Evolutionary conservation across 2,329 filamentous ascomycete genomes (phyloP), one percentile per base, ranked within the genome.

Genomic region (Penicillium hesseltinei): DNA sequence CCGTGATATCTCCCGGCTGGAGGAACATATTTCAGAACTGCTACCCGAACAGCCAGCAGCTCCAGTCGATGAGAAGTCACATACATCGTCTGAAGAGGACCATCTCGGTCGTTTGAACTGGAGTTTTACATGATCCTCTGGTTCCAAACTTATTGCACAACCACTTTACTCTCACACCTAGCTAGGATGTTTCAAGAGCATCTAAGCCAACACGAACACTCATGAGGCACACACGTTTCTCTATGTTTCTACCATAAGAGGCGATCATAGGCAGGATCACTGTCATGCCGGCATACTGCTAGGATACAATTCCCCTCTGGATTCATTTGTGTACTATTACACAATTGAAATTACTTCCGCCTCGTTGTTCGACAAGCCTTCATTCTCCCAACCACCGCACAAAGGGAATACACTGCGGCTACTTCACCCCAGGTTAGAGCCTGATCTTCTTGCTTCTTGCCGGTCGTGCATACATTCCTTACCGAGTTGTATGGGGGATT

Each of bases 11-110:
- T 63, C 67, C 29, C 61, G 55, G 40, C 54, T 76, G 43, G 71
- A 70, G 39, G 63, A 58, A 6, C 62, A 68, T 49, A 64, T 76
- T 21, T 72, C 73, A 50, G 50, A 66, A 27, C 54, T 73, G 17
- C 57, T 75, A 19, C 67, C 69, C 2, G 68, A 68, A 19, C 57
- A 69, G 23, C 39, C 49, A 23, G 57, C 61, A 17, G 21, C 58
- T 25, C 56, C 53, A 8, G 50, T 56, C 19, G 44, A 52, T 47
- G 61, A 62, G 33, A 55, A 57, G 27, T 57, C 61, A 10, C 21
- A 47, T n/a, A n/a, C 49, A 11, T 29, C 27, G 19, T 23, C 49
- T 8, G 49, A 47, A 23, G 42, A 47, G 13, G 54, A 42, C 19
- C 25, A 49, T 8, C 17, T 56, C 3, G 29, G 35, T 23, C 54